A percentile compares a stretch with the other conserved stretches of the same genome.
Conservation (phyloP, 2,329 filamentous ascomycete genomes). For the Pseudogymnoascus sp. region DNA sequence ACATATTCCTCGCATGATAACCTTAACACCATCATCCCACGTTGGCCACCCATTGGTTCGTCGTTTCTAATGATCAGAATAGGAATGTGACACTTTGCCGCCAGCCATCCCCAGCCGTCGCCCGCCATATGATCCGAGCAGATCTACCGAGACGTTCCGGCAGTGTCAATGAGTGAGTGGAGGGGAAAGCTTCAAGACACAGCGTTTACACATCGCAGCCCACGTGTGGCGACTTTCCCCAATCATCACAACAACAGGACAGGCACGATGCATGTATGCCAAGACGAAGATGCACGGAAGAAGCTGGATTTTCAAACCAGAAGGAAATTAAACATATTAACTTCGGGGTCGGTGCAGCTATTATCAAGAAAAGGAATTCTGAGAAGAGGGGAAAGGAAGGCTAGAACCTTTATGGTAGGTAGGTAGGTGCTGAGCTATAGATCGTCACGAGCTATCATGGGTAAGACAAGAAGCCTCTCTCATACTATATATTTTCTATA, state of each 20-base stretch:
- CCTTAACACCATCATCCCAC: background rate
- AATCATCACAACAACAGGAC: background rate
- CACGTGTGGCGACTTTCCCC: background rate
- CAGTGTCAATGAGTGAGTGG: background rate
- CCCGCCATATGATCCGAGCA: background rate
- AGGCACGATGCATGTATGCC: background rate
- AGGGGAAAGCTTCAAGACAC: background rate
- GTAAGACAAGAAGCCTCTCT: slow-evolving; percentile 3
- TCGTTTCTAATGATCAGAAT: slow-evolving; percentile 3
- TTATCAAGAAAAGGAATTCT: background rate
- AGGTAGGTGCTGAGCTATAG: background rate
- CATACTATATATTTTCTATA: background rate
- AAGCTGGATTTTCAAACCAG: background rate
- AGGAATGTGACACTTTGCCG: slow-evolving; percentile 4
- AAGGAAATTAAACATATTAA: slow-evolving; percentile 5
- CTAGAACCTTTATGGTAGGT: slow-evolving; percentile 2
- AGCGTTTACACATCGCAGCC: background rate
- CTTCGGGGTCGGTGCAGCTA: background rate
- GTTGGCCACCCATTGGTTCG: slow-evolving; percentile 4
- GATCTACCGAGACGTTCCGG: slow-evolving; percentile 8
- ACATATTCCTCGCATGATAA: slow-evolving; percentile 3
- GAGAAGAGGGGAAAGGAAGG: background rate
- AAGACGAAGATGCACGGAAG: background rate
- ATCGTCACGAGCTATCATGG: slow-evolving; percentile 4
- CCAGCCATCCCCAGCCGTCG: background rate